Conservation (phyloP, 1,139 yeast species). For the Protomyces inundatus region DNA sequence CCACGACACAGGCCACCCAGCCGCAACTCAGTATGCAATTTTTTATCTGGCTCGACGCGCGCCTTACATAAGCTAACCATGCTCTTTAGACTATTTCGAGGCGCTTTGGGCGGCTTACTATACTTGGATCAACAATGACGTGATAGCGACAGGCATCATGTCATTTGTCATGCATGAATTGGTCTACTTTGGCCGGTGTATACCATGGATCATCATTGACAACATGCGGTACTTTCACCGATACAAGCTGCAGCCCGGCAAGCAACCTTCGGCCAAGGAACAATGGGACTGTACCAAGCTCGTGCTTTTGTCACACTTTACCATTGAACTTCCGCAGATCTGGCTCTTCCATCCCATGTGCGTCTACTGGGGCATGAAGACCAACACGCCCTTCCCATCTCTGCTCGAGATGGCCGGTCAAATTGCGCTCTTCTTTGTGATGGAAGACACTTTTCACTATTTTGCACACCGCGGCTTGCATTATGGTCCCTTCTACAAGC, state of each 20-base stretch:
- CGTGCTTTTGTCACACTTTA: conserved; percentile 74
- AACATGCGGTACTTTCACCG: conserved; percentile 66
- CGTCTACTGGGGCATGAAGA: conserved; percentile 64
- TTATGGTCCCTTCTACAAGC: conserved; percentile 76
- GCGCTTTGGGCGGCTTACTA: conserved; percentile 82
- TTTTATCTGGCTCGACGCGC: no score
- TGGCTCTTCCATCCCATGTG: conserved; percentile 94
- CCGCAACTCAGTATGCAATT: conserved; percentile 15
- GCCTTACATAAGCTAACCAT: neutral
- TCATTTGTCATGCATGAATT: conserved; percentile 72
- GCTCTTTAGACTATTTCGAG: conserved; percentile 43
- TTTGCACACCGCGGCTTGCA: conserved; percentile 88
- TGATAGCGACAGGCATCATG: conserved; percentile 71
- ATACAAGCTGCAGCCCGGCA: conserved; percentile 75
- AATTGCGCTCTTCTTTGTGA: conserved; percentile 65
- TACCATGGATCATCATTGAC: conserved; percentile 83
- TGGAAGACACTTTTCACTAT: conserved; percentile 95
- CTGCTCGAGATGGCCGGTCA: conserved; percentile 55
- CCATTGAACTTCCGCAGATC: conserved; percentile 90
- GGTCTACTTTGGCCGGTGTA: conserved; percentile 77
- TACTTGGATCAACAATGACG: conserved; percentile 67
- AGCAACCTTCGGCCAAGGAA: conserved; percentile 69
- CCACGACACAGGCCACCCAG: conserved; percentile 13
- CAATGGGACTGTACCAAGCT: conserved; percentile 88
- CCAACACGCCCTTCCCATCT: conserved; percentile 78